Percentiles rank a stretch among this genome's conserved stretches.
These are phyloP conservation scores for Halteria grandinella DNA, from an alignment of 73 alveolate species.

Conservation along the genomic window DNA sequence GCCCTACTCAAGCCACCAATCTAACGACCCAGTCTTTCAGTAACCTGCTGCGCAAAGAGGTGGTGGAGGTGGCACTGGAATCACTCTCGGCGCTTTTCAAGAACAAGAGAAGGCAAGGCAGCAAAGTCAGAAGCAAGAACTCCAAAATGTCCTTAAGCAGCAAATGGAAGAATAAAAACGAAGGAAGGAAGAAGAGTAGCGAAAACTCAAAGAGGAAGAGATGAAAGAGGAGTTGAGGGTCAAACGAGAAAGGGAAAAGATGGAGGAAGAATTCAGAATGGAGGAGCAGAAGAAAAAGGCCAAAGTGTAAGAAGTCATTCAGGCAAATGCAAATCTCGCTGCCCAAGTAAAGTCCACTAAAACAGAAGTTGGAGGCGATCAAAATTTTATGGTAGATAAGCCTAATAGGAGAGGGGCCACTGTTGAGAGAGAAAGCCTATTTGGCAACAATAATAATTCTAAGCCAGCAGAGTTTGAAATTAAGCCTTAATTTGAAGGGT, in stretches of 20 bases:
- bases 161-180: conserved; percentile 50
- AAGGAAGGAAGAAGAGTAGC: conserved; percentile 45
- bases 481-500: too few relatives aligned
- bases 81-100: conserved; percentile 35
- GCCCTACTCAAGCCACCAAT: too few relatives aligned
- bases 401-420: too few relatives aligned
- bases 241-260: conserved; percentile 48
- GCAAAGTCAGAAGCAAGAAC: conserved; percentile 7
- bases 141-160: conserved; percentile 14
- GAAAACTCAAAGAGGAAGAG: conserved; percentile 51
- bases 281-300: conserved; percentile 40
- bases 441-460: too few relatives aligned
- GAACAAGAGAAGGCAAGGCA: conserved; percentile 20
- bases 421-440: too few relatives aligned
- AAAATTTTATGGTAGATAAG: conserved; percentile 14
- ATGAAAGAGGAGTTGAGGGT: conserved; percentile 42
- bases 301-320: not conserved
- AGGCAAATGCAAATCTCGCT: conserved; percentile 9
- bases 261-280: conserved; percentile 14
- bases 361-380: not conserved
- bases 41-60: too few relatives aligned
- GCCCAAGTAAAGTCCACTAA: not conserved
- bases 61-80: not conserved
- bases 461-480: too few relatives aligned
- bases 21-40: too few relatives aligned